These are phyloP conservation scores for Penicillium sp. DNA, from an alignment of 2,329 filamentous ascomycete species.

Conservation along the genomic window DNA sequence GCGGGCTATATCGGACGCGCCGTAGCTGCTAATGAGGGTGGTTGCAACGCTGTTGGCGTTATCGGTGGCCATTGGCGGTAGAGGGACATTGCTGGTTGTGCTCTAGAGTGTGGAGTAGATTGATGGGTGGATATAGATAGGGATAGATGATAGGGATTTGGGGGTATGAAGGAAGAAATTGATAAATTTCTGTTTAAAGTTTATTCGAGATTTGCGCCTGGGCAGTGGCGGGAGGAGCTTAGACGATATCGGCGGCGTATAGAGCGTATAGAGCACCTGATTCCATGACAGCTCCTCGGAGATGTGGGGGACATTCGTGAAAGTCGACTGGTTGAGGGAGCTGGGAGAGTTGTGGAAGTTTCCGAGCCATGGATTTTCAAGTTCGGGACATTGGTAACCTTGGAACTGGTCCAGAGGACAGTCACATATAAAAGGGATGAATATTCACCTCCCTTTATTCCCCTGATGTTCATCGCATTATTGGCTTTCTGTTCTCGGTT, in stretches of 20 bases:
- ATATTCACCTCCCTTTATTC: neutral
- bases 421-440: neutral
- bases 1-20: neutral
- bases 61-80: constrained; percentile 16
- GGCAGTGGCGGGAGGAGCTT: neutral
- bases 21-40: constrained; percentile 6
- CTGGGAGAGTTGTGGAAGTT: neutral
- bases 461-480: neutral
- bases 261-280: neutral
- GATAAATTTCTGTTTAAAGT: neutral
- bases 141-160: neutral
- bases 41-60: constrained; percentile 1
- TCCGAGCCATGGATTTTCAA: neutral
- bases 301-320: neutral
- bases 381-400: neutral
- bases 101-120: neutral
- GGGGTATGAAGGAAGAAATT: neutral
- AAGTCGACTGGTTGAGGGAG: neutral
- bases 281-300: constrained; percentile 9
- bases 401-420: neutral
- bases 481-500: neutral
- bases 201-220: neutral
- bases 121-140: no score
- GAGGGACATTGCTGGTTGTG: constrained; percentile 14
- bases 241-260: neutral